A percentile compares a stretch with the other conserved stretches of the same genome.
Conservation (phyloP, 2,329 filamentous ascomycete species). For the Nothomitra cinnamomea region DNA sequence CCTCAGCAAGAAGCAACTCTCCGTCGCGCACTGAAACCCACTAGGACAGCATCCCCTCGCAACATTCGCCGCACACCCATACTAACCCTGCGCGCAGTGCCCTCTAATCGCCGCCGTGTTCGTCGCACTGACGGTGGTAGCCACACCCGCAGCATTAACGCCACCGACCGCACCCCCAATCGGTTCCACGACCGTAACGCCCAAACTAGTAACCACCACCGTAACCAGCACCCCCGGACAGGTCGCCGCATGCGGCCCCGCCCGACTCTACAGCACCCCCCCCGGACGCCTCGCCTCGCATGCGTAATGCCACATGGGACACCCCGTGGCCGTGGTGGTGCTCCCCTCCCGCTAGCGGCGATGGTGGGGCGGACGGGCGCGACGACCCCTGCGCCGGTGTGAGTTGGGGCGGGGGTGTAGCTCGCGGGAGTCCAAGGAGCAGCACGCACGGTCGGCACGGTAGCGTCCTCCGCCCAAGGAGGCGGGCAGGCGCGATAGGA, state of each 20-base stretch:
- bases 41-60: no score
- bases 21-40: no score
- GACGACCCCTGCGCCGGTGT: constrained; percentile 19
- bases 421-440: constrained; percentile 22
- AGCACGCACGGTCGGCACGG: constrained; percentile 28
- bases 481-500: constrained; percentile 27
- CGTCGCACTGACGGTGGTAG: no score
- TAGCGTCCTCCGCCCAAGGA: constrained; percentile 32
- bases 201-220: no score
- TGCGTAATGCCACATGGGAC: constrained; percentile 82
- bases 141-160: constrained; percentile 41
- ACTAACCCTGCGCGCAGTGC: no score
- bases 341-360: constrained; percentile 12
- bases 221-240: constrained; percentile 47
- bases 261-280: constrained; percentile 80
- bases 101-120: no score
- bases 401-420: constrained; percentile 8
- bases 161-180: no score
- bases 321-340: constrained; percentile 29
- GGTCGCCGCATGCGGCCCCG: constrained; percentile 66
- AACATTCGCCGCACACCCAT: no score
- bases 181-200: no score
- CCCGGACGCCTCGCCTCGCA: constrained; percentile 66
- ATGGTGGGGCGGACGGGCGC: constrained; percentile 26
- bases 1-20: no score